Evolutionary conservation across 768 basidiomycete species (phyloP), one percentile per base, ranked within the genome.

Genomic region (Psilocybe tampanensis): DNA sequence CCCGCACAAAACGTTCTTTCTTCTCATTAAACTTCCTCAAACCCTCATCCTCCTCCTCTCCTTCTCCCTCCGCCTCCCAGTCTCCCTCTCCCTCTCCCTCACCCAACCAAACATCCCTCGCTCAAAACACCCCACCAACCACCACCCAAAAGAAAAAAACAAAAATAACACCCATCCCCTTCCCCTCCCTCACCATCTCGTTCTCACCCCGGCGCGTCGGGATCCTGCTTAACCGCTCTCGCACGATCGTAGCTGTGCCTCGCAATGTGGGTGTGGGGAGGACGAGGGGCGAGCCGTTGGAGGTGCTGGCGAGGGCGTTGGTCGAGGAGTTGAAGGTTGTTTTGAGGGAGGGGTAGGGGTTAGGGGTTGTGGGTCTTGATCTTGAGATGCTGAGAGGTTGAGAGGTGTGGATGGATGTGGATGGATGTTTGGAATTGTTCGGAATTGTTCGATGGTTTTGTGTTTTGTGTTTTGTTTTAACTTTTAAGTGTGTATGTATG

Each of bases 171-270:
- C 74, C 77, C 13, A 60, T 81, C 39, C 74, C 75, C 0, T 81
- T 80, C 63, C 56, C 71, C 2, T 80, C 63, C 6, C 65, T 80
- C 17, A 69, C 74, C 6, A 66, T 81, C 8, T 72, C 80, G 0
- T 76, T 82, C 63, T 72, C 76, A 8, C 73, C 77, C 1, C 69
- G 79, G 29, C 75, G 69, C 44, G 74, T 80, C 9, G 76, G 76
- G 3, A 56, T 82, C 32, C 63, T 77, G 15, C 63, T 76, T 29
- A 63, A 64, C 34, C 68, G 76, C 44, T 83, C 78, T 62, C 72
- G 80, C 48, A 87, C 84, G 4, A 79, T 89, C 44, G 75, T 83
- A 5, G 82, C 86, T 57, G 79, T 82, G 3, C 64, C 73, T 8
- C 13, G 58, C 13, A 29, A 29, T 9, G 11, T 55, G 22, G 47